A percentile compares a stretch with the other conserved stretches of the same genome.
These are phyloP conservation scores for Backusella australiensis DNA, from an alignment of 192 early-diverging fungal species.

Conservation along the genomic window DNA sequence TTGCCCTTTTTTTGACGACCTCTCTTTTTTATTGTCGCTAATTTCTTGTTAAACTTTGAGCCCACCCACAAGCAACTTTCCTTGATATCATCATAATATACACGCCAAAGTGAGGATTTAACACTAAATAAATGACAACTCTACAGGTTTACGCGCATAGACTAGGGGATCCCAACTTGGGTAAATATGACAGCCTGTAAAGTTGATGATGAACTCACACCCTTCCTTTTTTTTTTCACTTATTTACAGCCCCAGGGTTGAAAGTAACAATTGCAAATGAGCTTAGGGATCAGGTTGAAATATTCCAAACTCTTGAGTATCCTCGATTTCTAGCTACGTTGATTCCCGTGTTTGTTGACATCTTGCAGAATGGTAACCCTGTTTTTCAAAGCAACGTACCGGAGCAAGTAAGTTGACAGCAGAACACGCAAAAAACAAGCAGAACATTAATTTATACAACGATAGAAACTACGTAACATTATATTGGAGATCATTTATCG, in stretches of 20 bases:
- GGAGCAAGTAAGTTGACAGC: slow-evolving; percentile 58
- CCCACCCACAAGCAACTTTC: background rate
- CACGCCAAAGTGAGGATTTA: background rate
- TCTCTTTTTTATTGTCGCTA: background rate
- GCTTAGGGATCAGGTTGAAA: slow-evolving; percentile 88
- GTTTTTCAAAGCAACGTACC: slow-evolving; percentile 73
- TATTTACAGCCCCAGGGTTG: slow-evolving; percentile 54
- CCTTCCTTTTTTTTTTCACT: background rate
- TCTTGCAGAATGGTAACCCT: slow-evolving; percentile 69
- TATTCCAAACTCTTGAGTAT: slow-evolving; percentile 85
- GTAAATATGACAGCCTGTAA: slow-evolving; percentile 21
- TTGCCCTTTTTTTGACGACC: background rate
- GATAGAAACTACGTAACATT: slow-evolving; percentile 82
- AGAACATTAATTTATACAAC: background rate
- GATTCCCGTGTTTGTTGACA: slow-evolving; percentile 80
- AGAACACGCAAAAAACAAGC: background rate
- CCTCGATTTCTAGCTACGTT: slow-evolving; percentile 71
- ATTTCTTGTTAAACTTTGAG: slow-evolving; percentile 7
- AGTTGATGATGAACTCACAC: background rate
- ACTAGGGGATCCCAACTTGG: slow-evolving; percentile 49
- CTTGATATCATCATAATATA: background rate
- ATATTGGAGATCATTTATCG: slow-evolving; percentile 92
- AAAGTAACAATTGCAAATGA: slow-evolving; percentile 84
- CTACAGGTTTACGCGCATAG: slow-evolving; percentile 50
- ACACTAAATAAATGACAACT: slow-evolving; percentile 27